Conservation (phyloP, 768 basidiomycete species). For the Boletus rubescentipes region DNA sequence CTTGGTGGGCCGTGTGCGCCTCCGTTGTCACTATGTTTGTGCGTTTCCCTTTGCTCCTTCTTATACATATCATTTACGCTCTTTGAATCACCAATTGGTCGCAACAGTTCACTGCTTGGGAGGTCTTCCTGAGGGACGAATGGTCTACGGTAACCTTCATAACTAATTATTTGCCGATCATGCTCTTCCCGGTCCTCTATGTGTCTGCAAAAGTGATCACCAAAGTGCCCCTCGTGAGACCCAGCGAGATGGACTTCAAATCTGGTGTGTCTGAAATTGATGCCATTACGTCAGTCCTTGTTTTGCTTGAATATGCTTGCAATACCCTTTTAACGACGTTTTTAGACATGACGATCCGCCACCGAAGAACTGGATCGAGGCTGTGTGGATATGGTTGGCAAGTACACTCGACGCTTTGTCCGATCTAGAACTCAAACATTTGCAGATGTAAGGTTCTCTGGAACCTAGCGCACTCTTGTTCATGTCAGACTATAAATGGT, state of each 20-base stretch:
- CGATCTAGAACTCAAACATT: too few species aligned
- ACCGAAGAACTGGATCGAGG: constrained; percentile 20
- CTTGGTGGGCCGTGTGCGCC: constrained; percentile 34
- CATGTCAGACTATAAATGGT: too few species aligned
- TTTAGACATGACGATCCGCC: constrained; percentile 17
- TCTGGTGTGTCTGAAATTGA: constrained; percentile 18
- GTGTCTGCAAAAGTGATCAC: constrained; percentile 25
- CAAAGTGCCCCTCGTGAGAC: constrained; percentile 8
- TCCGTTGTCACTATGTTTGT: constrained; percentile 34
- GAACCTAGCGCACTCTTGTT: too few species aligned
- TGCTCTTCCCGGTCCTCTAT: constrained; percentile 46
- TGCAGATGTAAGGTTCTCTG: too few species aligned
- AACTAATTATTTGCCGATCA: constrained; percentile 39
- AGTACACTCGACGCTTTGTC: neutral
- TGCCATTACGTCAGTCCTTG: constrained; percentile 15
- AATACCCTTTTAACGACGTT: neutral
- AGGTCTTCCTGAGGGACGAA: constrained; percentile 34
- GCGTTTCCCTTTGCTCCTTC: constrained; percentile 16
- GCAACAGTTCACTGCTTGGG: constrained; percentile 35
- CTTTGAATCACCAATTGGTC: neutral
- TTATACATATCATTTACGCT: neutral
- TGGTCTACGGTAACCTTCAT: constrained; percentile 39
- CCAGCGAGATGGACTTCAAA: constrained; percentile 23
- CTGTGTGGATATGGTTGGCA: constrained; percentile 22
- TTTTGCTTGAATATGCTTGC: neutral